Conservation (phyloP, 2,329 filamentous ascomycete genomes). For the Paracamarosporium sp. region DNA sequence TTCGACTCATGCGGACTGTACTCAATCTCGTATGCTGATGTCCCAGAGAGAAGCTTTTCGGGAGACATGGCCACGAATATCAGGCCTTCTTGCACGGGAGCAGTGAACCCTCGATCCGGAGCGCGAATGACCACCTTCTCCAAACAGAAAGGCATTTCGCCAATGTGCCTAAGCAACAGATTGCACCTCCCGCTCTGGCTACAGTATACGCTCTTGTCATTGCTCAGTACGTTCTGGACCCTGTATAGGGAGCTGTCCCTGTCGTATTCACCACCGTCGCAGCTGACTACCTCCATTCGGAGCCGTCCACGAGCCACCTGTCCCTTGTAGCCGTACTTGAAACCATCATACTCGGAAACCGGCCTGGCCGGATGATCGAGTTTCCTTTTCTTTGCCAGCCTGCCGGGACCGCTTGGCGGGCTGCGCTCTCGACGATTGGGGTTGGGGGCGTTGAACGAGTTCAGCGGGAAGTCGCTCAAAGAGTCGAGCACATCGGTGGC, state of each 20-base stretch:
- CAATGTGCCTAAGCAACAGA: conserved; percentile 81
- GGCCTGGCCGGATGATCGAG: conserved; percentile 43
- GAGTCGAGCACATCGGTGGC: conserved; percentile 28
- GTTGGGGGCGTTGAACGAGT: conserved; percentile 19
- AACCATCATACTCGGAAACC: conserved; percentile 47
- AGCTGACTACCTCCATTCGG: conserved; percentile 87
- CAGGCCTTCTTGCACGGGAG: conserved; percentile 89
- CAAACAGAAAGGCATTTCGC: conserved; percentile 79
- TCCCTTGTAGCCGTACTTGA: conserved; percentile 84
- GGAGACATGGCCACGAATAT: conserved; percentile 88
- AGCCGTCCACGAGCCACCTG: conserved; percentile 84
- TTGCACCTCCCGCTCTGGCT: conserved; percentile 89
- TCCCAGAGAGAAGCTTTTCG: conserved; percentile 75
- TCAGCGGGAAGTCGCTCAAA: conserved; percentile 28
- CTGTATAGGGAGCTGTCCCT: conserved; percentile 60
- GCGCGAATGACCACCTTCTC: conserved; percentile 89
- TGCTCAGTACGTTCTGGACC: conserved; percentile 78
- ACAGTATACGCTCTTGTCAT: conserved; percentile 87
- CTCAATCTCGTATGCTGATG: conserved; percentile 76
- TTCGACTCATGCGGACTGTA: conserved; percentile 46
- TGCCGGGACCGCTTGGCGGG: conserved; percentile 28
- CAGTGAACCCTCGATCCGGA: conserved; percentile 79
- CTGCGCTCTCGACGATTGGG: conserved; percentile 32
- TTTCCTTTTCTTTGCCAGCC: conserved; percentile 47
- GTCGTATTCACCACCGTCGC: conserved; percentile 77